Evolutionary conservation across 345 rosid genomes (phyloP).

Genomic region (Sisymbrium irio): DNA sequence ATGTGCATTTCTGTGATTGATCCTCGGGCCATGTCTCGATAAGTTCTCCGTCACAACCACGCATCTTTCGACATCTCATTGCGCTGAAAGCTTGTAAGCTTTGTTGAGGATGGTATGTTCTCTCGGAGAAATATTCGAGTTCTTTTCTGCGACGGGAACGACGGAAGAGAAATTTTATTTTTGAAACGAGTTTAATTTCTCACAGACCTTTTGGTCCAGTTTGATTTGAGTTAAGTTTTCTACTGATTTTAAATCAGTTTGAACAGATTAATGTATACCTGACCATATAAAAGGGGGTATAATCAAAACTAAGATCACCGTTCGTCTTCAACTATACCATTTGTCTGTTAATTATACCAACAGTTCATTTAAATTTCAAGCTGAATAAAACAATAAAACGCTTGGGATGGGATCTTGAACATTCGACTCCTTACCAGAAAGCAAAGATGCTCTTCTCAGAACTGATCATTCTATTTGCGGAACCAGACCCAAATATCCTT

Average conservation of each 20-base stretch:
- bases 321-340: too few species aligned
- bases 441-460: slow-evolving; percentile 72
- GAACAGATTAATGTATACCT: background rate
- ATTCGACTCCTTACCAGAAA: slow-evolving; percentile 45
- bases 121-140: too few species aligned
- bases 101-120: too few species aligned
- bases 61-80: too few species aligned
- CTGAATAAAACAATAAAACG: background rate
- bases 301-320: slow-evolving; percentile 12
- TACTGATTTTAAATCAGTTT: background rate
- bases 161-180: too few species aligned
- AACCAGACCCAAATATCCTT: slow-evolving; percentile 65
- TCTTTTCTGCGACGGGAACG: too few species aligned
- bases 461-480: slow-evolving; percentile 61
- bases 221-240: background rate
- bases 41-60: too few species aligned
- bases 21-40: too few species aligned
- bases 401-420: background rate
- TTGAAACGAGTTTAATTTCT: too few species aligned
- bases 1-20: too few species aligned
- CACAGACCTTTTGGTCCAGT: background rate
- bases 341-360: background rate
- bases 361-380: background rate
- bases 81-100: too few species aligned
- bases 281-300: too few species aligned